A percentile compares a stretch with the other conserved stretches of the same genome.
Evolutionary conservation across 345 rosid genomes (phyloP).

Genomic region (Aquilaria sinensis): DNA sequence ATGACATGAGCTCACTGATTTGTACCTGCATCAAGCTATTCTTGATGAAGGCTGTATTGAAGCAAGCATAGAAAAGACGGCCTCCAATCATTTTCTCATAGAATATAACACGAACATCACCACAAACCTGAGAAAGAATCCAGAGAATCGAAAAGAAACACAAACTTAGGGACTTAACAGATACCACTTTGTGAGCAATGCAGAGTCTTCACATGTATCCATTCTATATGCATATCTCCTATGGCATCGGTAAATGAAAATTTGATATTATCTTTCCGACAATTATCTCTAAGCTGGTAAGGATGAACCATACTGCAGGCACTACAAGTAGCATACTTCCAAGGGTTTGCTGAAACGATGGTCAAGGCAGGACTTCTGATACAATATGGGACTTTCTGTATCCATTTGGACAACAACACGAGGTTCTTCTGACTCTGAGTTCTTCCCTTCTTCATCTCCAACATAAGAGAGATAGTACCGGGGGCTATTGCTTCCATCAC

Average conservation of each 20-base stretch:
- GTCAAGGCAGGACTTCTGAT: constrained; percentile 83
- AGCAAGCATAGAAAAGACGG: constrained; percentile 86
- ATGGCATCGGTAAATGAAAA: no score
- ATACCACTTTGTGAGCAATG: not conserved
- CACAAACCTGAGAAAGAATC: constrained; percentile 44
- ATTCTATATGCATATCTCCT: not conserved
- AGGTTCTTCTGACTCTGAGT: constrained; percentile 30
- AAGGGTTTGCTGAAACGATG: constrained; percentile 64
- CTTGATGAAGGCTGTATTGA: constrained; percentile 82
- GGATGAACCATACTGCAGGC: not conserved
- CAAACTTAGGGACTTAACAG: not conserved
- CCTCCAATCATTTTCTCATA: constrained; percentile 83
- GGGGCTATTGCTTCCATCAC: constrained; percentile 45
- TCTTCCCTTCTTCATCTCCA: constrained; percentile 29
- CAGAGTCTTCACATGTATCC: not conserved
- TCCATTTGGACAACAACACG: constrained; percentile 86
- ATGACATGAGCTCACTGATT: no score
- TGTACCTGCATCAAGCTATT: constrained; percentile 78
- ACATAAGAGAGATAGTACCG: constrained; percentile 54
- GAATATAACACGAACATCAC: constrained; percentile 77
- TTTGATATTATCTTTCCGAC: no score
- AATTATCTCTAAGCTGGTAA: not conserved
- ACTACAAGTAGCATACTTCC: constrained; percentile 35
- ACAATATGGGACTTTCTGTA: constrained; percentile 75
- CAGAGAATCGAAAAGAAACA: not conserved